Percentiles rank a stretch among this genome's conserved stretches.
These are phyloP conservation scores for Candida chilensis DNA, from an alignment of 805 yeast species.

Conservation along the genomic window DNA sequence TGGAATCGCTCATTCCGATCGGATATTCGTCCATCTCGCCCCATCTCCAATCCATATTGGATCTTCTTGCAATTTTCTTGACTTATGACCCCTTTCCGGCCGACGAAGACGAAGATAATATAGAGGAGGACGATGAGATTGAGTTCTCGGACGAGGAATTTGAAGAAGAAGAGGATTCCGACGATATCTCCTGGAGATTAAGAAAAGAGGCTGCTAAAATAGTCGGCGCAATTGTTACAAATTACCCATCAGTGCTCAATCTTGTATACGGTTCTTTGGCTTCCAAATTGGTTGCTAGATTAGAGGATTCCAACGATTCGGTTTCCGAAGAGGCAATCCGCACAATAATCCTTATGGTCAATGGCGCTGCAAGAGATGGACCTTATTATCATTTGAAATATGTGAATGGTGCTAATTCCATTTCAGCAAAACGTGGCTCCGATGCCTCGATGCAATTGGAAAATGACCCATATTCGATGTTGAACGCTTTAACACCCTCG, in stretches of 20 bases:
- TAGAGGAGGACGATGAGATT: slow-evolving; percentile 30
- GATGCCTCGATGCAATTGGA: slow-evolving; percentile 7
- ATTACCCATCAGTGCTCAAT: slow-evolving; percentile 24
- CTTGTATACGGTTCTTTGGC: slow-evolving; percentile 19
- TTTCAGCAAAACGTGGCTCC: slow-evolving; percentile 1
- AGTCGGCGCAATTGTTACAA: slow-evolving; percentile 23
- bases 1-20: slow-evolving; percentile 9
- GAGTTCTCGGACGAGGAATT: slow-evolving; percentile 29
- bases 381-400: slow-evolving; percentile 16
- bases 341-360: slow-evolving; percentile 31
- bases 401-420: slow-evolving; percentile 10
- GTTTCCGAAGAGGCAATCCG: slow-evolving; percentile 43
- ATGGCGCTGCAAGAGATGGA: slow-evolving; percentile 14
- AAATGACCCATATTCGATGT: background rate
- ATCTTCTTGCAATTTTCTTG: slow-evolving; percentile 12
- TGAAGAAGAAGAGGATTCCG: slow-evolving; percentile 21
- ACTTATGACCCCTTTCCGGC: slow-evolving; percentile 19
- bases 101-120: slow-evolving; percentile 21
- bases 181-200: slow-evolving; percentile 53
- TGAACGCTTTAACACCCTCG: background rate
- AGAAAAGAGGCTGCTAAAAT: slow-evolving; percentile 42
- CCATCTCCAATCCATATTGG: background rate
- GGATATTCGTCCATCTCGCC: background rate
- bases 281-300: slow-evolving; percentile 17
- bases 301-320: slow-evolving; percentile 34